These are phyloP conservation scores for Rhamnella rubrinervis DNA, from an alignment of 331 rosid genomes.

Conservation along the genomic window DNA sequence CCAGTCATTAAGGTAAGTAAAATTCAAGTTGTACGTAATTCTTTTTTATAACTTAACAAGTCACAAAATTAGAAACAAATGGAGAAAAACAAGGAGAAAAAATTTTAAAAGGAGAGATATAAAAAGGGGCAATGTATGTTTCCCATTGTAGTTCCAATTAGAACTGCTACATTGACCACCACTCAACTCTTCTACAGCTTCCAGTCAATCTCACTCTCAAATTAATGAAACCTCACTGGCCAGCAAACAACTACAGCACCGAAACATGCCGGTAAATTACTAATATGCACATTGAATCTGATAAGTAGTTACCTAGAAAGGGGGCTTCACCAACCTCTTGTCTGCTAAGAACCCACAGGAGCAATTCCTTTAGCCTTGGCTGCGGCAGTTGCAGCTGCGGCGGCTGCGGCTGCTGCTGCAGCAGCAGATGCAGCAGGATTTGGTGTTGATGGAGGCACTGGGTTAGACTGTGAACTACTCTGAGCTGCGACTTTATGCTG, in stretches of 20 bases:
- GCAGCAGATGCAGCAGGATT: slow-evolving; percentile 56
- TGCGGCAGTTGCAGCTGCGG: slow-evolving; percentile 54
- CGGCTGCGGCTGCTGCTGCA: slow-evolving; percentile 45
- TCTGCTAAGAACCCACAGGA: slow-evolving; percentile 48
- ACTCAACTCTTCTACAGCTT: slow-evolving; percentile 30
- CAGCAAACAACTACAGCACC: slow-evolving; percentile 31
- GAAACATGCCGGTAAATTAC: slow-evolving; percentile 31
- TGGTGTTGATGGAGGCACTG: slow-evolving; percentile 51
- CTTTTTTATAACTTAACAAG: slow-evolving; percentile 12
- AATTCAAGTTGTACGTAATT: neutral
- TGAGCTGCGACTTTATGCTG: slow-evolving; percentile 38
- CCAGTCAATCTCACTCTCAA: slow-evolving; percentile 27
- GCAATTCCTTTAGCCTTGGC: slow-evolving; percentile 58
- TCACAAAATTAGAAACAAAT: slow-evolving; percentile 19
- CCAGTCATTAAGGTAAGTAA: too few species aligned
- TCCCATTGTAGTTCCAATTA: slow-evolving; percentile 19
- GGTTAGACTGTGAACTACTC: slow-evolving; percentile 55
- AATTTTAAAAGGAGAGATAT: neutral
- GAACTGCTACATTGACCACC: slow-evolving; percentile 31
- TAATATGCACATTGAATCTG: slow-evolving; percentile 42
- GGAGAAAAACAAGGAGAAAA: neutral
- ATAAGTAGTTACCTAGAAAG: slow-evolving; percentile 3
- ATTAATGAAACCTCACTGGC: slow-evolving; percentile 24
- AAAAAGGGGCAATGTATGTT: slow-evolving; percentile 12
- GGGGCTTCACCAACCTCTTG: slow-evolving; percentile 6